These are phyloP conservation scores for Nicotiana undulata DNA, from an alignment of 257 asterid genomes.

Conservation along the genomic window DNA sequence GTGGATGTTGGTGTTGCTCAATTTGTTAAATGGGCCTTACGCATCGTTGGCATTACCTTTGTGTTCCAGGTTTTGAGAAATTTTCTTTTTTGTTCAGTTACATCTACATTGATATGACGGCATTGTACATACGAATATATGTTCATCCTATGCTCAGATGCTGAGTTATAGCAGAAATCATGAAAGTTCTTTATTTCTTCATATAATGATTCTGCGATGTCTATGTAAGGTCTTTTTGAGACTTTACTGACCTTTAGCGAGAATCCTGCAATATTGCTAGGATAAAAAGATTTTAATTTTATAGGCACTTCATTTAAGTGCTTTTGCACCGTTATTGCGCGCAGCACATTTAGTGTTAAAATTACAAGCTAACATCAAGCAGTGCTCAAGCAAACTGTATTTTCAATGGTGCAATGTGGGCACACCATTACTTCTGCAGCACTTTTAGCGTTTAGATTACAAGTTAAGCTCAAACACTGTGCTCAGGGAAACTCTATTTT, in stretches of 20 bases:
- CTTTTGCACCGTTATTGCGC: background rate
- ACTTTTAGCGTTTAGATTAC: background rate
- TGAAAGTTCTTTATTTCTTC: no score
- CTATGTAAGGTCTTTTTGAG: background rate
- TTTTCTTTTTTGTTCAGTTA: background rate
- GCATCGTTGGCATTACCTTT: constrained; percentile 56
- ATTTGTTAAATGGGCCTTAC: constrained; percentile 90
- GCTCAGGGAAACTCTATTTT: background rate
- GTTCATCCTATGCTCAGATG: background rate
- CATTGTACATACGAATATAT: background rate
- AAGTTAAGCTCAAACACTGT: background rate
- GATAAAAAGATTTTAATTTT: background rate
- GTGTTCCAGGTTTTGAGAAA: constrained; percentile 56
- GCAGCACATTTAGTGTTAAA: background rate
- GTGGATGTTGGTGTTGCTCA: constrained; percentile 80
- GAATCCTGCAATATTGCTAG: background rate
- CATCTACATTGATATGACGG: background rate
- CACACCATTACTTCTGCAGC: background rate
- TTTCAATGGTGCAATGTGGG: background rate
- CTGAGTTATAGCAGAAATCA: background rate
- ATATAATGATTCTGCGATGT: background rate
- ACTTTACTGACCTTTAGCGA: background rate
- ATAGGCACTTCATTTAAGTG: background rate
- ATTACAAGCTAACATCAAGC: background rate
- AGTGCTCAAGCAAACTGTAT: background rate